Conservation (phyloP, 2,329 filamentous ascomycete species). For the Pochonia chlamydosporia region DNA sequence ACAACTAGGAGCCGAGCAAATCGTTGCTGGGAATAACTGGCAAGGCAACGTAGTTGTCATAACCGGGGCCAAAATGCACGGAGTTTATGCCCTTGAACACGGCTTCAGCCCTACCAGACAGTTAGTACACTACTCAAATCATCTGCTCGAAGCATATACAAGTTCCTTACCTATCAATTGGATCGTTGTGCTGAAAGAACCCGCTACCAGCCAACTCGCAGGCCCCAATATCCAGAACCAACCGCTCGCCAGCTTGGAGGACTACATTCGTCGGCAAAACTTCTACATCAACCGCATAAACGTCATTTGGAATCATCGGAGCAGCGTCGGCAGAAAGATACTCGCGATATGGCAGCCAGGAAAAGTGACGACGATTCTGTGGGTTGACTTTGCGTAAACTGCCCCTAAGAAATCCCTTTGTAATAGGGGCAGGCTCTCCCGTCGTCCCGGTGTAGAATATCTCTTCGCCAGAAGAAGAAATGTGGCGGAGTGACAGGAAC, state of each 20-base stretch:
- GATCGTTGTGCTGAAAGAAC: background rate
- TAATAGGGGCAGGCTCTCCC: slow-evolving; percentile 56
- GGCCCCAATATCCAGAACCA: background rate
- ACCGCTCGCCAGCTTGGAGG: background rate
- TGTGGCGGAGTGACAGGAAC: slow-evolving; percentile 57
- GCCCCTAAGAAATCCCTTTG: slow-evolving; percentile 59
- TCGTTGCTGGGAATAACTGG: no score
- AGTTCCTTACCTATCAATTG: slow-evolving; percentile 21
- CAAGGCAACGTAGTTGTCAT: no score
- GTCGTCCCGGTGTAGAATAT: slow-evolving; percentile 61
- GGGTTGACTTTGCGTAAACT: slow-evolving; percentile 49
- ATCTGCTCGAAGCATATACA: no score
- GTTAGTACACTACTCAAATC: no score
- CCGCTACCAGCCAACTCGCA: background rate
- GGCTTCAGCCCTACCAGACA: no score
- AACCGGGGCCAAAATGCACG: no score
- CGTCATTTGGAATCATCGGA: slow-evolving; percentile 46
- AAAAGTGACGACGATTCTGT: slow-evolving; percentile 35
- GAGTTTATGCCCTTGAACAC: no score
- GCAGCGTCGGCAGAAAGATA: slow-evolving; percentile 52
- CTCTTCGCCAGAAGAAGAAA: slow-evolving; percentile 47
- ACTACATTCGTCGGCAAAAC: slow-evolving; percentile 58
- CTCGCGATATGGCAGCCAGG: slow-evolving; percentile 40
- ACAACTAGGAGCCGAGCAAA: no score
- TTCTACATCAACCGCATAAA: slow-evolving; percentile 57